Base-by-base conservation (phyloP, 345 rosid species). In the Eucalyptus rudis region DNA sequence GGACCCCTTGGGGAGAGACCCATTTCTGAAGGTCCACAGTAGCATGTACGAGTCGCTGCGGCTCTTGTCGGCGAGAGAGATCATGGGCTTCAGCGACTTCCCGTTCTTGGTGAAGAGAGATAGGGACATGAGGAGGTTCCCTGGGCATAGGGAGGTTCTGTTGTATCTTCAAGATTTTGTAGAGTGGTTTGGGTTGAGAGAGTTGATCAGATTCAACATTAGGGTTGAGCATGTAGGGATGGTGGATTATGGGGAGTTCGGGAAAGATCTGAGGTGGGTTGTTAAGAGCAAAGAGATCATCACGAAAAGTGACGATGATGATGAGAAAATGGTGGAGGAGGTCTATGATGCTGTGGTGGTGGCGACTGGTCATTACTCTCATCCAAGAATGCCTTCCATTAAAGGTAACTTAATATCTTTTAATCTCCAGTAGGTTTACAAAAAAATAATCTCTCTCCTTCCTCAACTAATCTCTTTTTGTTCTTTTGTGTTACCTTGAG, bases 331-430 rank as follows among this genome's bases (percentile, higher is more conserved):
- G 51, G 92, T 90, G 62, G 96, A 96, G 90, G 98, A 96, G 92
- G 94, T 96, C 29, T 97, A 92, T 89, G 99, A 97, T 92, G 99
- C 99, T 36, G 96, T 97, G 79, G 96, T 97, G 90, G 98, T 97
- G 52, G 99, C 98, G n/a, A 94, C 96, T 54, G 99, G 99, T 6
- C 99, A 97, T 90, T 97, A 96, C 87, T 93, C 99, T 86, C 92
- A 94, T 7, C 99, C 99, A 62, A 94, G 95, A 88, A 71, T 96
- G 92, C 97, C 99, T 52, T 58, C 93, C 89, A 96, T 97, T 86
- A 94, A 93, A 95, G 99, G 99, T 97, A 88, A 25, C 31, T 20
- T 14, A 1, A 49, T 56, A 3, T 54, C 85, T 22, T 45, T 24
- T 27, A 83, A 50, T 7, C 87, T 76, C 31, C 24, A 10, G 13